Base-by-base conservation (phyloP, 352 stramenopile species). In the Pythium biforme region DNA sequence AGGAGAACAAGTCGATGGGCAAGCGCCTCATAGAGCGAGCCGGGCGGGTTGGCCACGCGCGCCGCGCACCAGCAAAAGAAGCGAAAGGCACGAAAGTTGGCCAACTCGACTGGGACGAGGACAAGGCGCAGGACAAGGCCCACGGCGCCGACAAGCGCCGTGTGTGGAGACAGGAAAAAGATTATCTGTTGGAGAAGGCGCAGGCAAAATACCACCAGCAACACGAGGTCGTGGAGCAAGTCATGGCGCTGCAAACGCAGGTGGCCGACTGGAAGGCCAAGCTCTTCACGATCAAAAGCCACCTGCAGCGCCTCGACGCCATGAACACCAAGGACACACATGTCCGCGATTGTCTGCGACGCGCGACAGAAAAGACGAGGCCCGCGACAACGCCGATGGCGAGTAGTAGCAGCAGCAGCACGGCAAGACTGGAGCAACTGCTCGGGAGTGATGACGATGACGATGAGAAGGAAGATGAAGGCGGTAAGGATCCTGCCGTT, bases 241-340 rank as follows among this genome's bases (percentile, higher is more conserved):
- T 89, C 11, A 75, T 75, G 64, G 64, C 53, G 29, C 64, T 91
- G 17, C 80, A 91, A 54, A 66, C 72, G 22, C 45, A 75, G 1
- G 63, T 88, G 6, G 66, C 72, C 1, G 57, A 70, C 8, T 64
- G 78, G 8, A 84, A 79, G 43, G 25, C 52, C 2, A 70, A 82
- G 55, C 59, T 81, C 9, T 73, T 74, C n/a, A 64, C 60, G 7
- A 20, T 83, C 8, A 81, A 73, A 33, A 75, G 72, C 25, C 71
- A 46, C 11, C 68, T 77, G 1, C 70, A 65, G 10, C 74, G 77
- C 3, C 57, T 88, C 6, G 75, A 82, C 1, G 76, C 78, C 6
- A 68, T 81, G 25, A 88, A 77, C 69, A 81, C 83, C 27, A 87
- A 86, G 55, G 74, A 89, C 34, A 53, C 72, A 20, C 77, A 92